These are phyloP conservation scores for Eudorina sp. DNA, from an alignment of 139 green algal species.

Conservation along the genomic window DNA sequence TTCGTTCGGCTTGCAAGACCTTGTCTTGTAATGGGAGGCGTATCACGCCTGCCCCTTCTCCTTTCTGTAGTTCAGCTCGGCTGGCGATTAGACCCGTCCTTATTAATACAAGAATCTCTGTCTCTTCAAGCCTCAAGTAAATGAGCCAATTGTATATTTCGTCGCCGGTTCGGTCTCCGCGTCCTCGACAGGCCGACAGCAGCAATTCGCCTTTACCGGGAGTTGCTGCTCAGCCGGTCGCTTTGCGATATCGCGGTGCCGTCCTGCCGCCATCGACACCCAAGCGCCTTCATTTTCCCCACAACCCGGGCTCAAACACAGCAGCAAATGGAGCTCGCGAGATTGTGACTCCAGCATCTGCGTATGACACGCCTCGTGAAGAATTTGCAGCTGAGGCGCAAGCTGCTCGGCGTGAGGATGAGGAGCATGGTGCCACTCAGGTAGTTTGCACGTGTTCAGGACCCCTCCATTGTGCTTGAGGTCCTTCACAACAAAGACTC, in stretches of 20 bases:
- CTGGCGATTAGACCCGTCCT: background rate
- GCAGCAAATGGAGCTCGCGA: background rate
- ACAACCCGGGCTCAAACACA: background rate
- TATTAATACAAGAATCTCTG: conserved; percentile 20
- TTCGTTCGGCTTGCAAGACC: background rate
- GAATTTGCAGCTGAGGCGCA: background rate
- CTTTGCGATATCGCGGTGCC: background rate
- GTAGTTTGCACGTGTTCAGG: too few species aligned
- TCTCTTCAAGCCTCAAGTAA: conserved; percentile 30
- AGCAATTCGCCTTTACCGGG: background rate
- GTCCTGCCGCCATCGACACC: background rate
- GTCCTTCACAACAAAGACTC: too few species aligned
- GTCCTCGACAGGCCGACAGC: background rate
- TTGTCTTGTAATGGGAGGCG: conserved; percentile 20
- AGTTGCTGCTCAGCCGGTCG: background rate
- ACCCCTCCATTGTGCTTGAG: too few species aligned
- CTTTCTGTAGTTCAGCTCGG: background rate
- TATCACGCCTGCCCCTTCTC: conserved; percentile 20
- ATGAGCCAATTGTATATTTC: background rate
- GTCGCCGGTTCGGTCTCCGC: background rate
- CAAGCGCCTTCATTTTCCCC: background rate
- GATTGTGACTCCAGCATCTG: background rate
- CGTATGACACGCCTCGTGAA: background rate
- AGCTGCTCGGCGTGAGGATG: background rate
- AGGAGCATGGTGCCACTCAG: conserved; percentile 8